A percentile compares a stretch with the other conserved stretches of the same genome.
Evolutionary conservation across 768 basidiomycete genomes (phyloP).

Genomic region (Cyclocybe cylindracea): DNA sequence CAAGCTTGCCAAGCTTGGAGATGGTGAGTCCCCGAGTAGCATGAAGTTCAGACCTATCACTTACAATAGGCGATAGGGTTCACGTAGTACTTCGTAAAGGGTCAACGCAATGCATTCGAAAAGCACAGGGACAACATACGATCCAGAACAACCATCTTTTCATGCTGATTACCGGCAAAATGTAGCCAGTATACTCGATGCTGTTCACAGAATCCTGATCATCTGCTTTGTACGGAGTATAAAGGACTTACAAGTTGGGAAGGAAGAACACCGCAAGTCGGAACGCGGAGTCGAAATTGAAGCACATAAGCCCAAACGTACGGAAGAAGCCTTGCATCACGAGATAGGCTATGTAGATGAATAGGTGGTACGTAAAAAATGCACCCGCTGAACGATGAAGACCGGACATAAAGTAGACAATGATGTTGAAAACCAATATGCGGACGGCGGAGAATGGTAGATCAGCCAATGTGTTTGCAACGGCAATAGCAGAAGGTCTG

Average conservation of each 20-base stretch:
- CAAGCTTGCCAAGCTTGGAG: conserved; percentile 64
- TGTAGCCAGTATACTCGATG: conserved; percentile 70
- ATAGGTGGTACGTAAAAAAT: conserved; percentile 62
- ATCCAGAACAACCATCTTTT: conserved; percentile 89
- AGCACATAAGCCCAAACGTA: conserved; percentile 59
- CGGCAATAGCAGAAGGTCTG: conserved; percentile 60
- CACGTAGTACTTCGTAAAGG: conserved; percentile 58
- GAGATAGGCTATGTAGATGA: conserved; percentile 65
- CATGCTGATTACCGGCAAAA: conserved; percentile 68
- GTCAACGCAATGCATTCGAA: not conserved
- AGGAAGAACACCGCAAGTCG: conserved; percentile 66
- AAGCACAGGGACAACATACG: conserved; percentile 35
- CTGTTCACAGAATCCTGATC: conserved; percentile 15
- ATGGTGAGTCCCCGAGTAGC: not conserved
- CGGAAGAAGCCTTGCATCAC: conserved; percentile 87
- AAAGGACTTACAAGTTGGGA: conserved; percentile 57
- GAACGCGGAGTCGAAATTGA: conserved; percentile 47
- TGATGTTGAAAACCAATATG: conserved; percentile 60
- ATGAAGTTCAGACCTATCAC: conserved; percentile 2
- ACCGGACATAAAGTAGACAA: conserved; percentile 69
- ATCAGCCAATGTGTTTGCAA: conserved; percentile 70
- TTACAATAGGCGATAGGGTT: conserved; percentile 76
- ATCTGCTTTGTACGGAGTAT: not conserved
- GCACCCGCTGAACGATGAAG: conserved; percentile 44
- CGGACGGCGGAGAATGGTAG: conserved; percentile 66